Percentiles rank a stretch among this genome's conserved stretches.
Evolutionary conservation across 257 asterid genomes (phyloP).

Genomic region (Lycium ferocissimum): DNA sequence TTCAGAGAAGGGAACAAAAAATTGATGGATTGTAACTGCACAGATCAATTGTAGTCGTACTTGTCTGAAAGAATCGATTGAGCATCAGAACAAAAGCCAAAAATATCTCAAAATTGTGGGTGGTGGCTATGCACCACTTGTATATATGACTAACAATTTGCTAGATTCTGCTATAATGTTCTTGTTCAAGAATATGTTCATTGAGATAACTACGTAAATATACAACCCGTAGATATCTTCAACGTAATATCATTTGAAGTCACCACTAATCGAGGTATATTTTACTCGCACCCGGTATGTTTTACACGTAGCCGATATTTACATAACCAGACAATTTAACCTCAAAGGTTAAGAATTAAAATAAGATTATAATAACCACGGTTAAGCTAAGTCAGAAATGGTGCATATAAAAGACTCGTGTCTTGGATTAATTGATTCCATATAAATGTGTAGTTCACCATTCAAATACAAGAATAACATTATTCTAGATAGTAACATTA

Average conservation of each 20-base stretch:
- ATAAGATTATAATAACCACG: too few relatives aligned
- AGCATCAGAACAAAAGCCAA: conserved; percentile 8
- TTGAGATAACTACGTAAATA: not conserved
- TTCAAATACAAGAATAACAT: too few relatives aligned
- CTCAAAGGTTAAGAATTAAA: too few relatives aligned
- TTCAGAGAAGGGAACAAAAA: not conserved
- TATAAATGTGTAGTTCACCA: too few relatives aligned
- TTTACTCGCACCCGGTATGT: too few relatives aligned
- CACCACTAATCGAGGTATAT: not conserved
- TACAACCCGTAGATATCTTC: not conserved
- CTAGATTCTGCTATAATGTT: not conserved
- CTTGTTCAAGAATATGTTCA: not conserved
- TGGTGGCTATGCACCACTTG: not conserved
- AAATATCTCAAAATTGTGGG: conserved; percentile 26
- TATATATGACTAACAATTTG: not conserved
- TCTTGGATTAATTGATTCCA: too few relatives aligned
- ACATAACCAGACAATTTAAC: too few relatives aligned
- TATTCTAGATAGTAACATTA: too few relatives aligned
- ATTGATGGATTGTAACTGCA: not conserved
- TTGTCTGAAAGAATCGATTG: conserved; percentile 18
- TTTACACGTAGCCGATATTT: too few relatives aligned
- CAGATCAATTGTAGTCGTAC: not conserved
- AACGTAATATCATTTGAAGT: not conserved
- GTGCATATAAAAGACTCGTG: too few relatives aligned
- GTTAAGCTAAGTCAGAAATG: too few relatives aligned